Base-by-base conservation (phyloP, 306 rosid genomes). In the Mimosa pudica region DNA sequence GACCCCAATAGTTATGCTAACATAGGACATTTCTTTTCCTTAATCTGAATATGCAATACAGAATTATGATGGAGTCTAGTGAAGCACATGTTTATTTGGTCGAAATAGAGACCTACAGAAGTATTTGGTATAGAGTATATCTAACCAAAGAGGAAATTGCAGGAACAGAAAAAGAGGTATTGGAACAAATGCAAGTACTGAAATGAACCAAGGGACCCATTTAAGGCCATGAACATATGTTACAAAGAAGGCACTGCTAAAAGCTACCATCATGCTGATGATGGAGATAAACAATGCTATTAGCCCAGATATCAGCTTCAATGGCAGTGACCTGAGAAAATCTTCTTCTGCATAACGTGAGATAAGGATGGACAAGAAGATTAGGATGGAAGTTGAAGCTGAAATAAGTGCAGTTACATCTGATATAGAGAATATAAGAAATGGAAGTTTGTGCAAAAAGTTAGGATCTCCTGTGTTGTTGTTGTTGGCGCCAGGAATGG, bases 351-450 rank as follows among this genome's bases (percentile, higher is more conserved):
- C 84, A 18, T 86, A 90, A 10, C 92, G 87, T 0, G 92, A 83
- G 7, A 81, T 73, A 2, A 86, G 84, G 47, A 86, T 83, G 8
- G 85, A 86, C 79, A 86, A 77, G 73, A 90, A 90, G 75, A 89
- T 82, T 2, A 89, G 45, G 14, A 82, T 75, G 4, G 91, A 82
- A 3, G 85, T 77, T 47, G 87, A 14, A 0, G 95, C 86, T 46
- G 88, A 83, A 44, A 90, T 68, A 0, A 90, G 45, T 18, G 95
- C 86, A 66, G 57, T 8, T 32, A 85, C 86, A 41, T 84, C 78
- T 7, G 92, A 82, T 44, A 88, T 12, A 7, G 85, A 64, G 58
- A 90, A 88, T 16, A 77, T 45, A 0, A 79, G 33, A 52, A 85
- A 82, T 58, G 86, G 24, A 42, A 62, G 32, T 38, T 76, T 76